Conservation (phyloP, 2,329 filamentous ascomycete species). For the Phyllosticta citriasiana region DNA sequence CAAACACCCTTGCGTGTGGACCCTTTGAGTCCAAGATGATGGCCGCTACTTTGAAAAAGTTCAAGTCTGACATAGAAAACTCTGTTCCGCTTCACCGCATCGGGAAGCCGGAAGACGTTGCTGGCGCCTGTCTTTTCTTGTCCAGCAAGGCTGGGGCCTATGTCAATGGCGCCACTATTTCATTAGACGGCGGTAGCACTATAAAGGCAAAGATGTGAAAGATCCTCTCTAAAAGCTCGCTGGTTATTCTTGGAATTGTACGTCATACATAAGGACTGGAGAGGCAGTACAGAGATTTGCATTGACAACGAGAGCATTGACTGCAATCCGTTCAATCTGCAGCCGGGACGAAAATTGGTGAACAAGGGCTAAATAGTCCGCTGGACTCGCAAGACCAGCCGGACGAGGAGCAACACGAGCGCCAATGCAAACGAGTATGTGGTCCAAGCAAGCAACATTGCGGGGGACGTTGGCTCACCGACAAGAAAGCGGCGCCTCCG, state of each 20-base stretch:
- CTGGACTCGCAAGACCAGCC: no score
- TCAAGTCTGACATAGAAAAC: slow-evolving; percentile 44
- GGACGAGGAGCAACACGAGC: no score
- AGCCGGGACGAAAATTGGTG: no score
- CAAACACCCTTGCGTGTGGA: slow-evolving; percentile 62
- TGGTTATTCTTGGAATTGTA: not conserved
- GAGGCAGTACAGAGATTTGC: not conserved
- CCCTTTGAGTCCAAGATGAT: slow-evolving; percentile 66
- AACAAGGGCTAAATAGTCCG: no score
- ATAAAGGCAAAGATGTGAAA: slow-evolving; percentile 27
- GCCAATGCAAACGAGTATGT: no score
- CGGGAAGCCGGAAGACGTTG: slow-evolving; percentile 58
- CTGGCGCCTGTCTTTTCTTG: slow-evolving; percentile 61
- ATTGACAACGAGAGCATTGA: no score
- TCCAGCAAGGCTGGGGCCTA: slow-evolving; percentile 52
- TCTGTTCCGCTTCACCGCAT: slow-evolving; percentile 59
- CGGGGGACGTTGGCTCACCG: no score
- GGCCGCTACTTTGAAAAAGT: slow-evolving; percentile 55
- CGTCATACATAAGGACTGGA: not conserved
- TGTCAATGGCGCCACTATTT: slow-evolving; percentile 35
- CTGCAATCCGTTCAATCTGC: no score
- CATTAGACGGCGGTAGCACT: slow-evolving; percentile 31
- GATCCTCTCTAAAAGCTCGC: not conserved
- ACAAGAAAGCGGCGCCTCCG: no score
- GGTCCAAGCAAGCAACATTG: no score